These are phyloP conservation scores for Hypericum androsaemum DNA, from an alignment of 345 rosid species.

Conservation along the genomic window DNA sequence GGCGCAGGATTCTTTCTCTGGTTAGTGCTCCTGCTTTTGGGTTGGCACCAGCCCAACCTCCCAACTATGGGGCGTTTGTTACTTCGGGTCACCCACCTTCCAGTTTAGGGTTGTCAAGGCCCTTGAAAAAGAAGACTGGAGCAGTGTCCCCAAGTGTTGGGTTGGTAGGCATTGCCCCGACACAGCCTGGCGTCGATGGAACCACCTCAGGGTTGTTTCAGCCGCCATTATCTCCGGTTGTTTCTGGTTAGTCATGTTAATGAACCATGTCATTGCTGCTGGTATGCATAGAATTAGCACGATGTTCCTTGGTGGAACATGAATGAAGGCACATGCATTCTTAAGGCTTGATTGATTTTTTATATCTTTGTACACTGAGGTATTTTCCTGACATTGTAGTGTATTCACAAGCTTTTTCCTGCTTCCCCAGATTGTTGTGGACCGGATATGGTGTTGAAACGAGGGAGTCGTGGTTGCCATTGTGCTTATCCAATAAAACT, in stretches of 20 bases:
- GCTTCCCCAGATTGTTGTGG: slow-evolving; percentile 70
- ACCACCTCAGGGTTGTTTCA: slow-evolving; percentile 50
- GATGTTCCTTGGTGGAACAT: no score
- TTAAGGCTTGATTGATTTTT: no score
- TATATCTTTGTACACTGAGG: not conserved
- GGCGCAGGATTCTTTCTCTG: slow-evolving; percentile 36
- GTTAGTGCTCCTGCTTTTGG: slow-evolving; percentile 22
- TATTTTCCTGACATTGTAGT: not conserved
- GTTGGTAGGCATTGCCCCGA: slow-evolving; percentile 59
- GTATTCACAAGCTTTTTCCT: slow-evolving; percentile 15
- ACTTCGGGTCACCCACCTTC: slow-evolving; percentile 53
- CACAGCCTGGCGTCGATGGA: slow-evolving; percentile 42
- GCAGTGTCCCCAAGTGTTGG: slow-evolving; percentile 46
- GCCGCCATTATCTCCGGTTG: slow-evolving; percentile 74
- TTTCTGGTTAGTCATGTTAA: slow-evolving; percentile 41
- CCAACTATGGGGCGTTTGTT: slow-evolving; percentile 44
- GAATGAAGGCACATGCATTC: no score
- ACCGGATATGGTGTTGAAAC: slow-evolving; percentile 62
- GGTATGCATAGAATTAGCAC: no score
- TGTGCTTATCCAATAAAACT: slow-evolving; percentile 98
- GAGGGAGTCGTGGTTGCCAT: slow-evolving; percentile 61
- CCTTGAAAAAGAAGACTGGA: slow-evolving; percentile 45
- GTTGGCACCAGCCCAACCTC: slow-evolving; percentile 44
- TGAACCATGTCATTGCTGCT: no score
- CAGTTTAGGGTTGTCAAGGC: slow-evolving; percentile 52